Conservation (phyloP, 805 yeast genomes). For the Wickerhamiella domercqiae region DNA sequence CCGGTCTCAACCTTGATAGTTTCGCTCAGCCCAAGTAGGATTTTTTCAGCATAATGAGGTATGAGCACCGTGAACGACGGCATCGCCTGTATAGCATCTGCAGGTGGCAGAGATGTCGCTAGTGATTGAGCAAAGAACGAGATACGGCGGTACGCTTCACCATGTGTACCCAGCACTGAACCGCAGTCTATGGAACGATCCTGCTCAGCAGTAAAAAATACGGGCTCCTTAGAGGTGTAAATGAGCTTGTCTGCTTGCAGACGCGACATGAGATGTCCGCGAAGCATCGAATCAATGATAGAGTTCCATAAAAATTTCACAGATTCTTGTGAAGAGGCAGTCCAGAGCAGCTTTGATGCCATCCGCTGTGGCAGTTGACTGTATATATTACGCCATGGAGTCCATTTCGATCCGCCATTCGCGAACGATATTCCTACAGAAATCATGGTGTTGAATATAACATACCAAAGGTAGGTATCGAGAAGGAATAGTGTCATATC, state of each 20-base stretch:
- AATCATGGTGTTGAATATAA: slow-evolving; percentile 59
- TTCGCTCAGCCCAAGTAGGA: slow-evolving; percentile 58
- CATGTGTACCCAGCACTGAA: slow-evolving; percentile 33
- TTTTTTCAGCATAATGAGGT: slow-evolving; percentile 80
- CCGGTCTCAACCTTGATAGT: slow-evolving; percentile 37
- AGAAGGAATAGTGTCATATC: slow-evolving; percentile 58
- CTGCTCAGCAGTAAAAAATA: slow-evolving; percentile 68
- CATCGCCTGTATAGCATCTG: slow-evolving; percentile 49
- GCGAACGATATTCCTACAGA: slow-evolving; percentile 58
- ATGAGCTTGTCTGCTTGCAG: slow-evolving; percentile 57
- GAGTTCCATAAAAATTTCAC: slow-evolving; percentile 52
- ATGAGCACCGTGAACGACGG: slow-evolving; percentile 71
- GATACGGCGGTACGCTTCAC: slow-evolving; percentile 71
- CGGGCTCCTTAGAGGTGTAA: slow-evolving; percentile 53
- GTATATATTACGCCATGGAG: slow-evolving; percentile 77
- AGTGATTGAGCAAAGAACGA: slow-evolving; percentile 84
- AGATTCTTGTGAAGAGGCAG: slow-evolving; percentile 16
- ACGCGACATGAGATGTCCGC: slow-evolving; percentile 60
- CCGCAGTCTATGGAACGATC: slow-evolving; percentile 51
- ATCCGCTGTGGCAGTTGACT: slow-evolving; percentile 64
- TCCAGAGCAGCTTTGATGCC: slow-evolving; percentile 26
- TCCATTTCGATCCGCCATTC: slow-evolving; percentile 69
- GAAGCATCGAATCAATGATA: slow-evolving; percentile 63
- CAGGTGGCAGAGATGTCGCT: slow-evolving; percentile 71
- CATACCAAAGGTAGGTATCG: slow-evolving; percentile 78